Evolutionary conservation across 257 asterid species (phyloP), one percentile per base, ranked within the genome.

Genomic region (Nyctanthes arbortristis): DNA sequence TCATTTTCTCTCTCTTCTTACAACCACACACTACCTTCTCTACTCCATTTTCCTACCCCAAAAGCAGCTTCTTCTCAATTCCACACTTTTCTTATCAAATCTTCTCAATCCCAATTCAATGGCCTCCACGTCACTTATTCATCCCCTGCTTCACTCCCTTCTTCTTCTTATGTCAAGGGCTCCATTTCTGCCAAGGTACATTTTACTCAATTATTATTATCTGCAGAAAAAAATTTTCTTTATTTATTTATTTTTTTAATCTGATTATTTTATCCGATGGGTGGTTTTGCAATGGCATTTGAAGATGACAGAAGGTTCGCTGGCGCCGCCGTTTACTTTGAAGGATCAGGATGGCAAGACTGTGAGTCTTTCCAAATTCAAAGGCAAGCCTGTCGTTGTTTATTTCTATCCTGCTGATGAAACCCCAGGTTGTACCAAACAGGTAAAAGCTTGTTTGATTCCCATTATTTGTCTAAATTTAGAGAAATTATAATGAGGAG

Each of bases 351-450:
- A 85, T 82, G 98, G 98, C 35, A 93, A 35, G 79, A 77, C 70
- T 67, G 97, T 89, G 74, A 85, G 81, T 79, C 90, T 94, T 22
- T 83, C 97, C 39, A 89, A 94, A 60, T 91, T 81, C 79, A 94
- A 94, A 79, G 99, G 97, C 61, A 94, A 84, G 87, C 99, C 99
- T 18, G 88, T 87, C 1, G 82, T 94, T 65, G 87, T 94, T 74
- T 94, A 94, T 77, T 94, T 94, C 96, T 94, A 94, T 81, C 99
- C 97, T 74, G 99, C 93, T 71, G 99, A 94, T 78, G 99, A 89
- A 77, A 78, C 89, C 74, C 97, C 97, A 56, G 97, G 99, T 29
- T 94, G 99, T 77, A 94, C 97, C 75, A 94, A 91, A 72, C 97
- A 94, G 96, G 99, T n/a, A n/a, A n/a, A n/a, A n/a, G n/a, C n/a